phyloP scores from a whole-genome alignment of 176 grass and related monocot species.

The Cenchrus fungigraminus region DNA sequence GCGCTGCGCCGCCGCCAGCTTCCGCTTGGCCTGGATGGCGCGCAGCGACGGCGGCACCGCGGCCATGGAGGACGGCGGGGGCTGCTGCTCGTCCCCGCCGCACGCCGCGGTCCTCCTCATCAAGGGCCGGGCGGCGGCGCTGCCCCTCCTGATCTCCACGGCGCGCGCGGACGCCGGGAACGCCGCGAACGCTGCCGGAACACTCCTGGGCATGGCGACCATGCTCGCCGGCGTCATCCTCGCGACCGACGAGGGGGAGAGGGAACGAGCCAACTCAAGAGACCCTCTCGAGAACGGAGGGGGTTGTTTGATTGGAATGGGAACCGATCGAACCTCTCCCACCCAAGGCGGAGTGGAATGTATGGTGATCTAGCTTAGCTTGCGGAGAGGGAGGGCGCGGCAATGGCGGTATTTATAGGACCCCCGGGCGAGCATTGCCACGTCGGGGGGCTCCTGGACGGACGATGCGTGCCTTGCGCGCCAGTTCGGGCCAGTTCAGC shows the following conservation, averaged over 20 bases:
- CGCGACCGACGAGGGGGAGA: neutral
- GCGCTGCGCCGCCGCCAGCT: conserved; percentile 42
- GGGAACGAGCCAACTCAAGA: neutral
- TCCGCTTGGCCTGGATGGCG: conserved; percentile 50
- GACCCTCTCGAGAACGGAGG: neutral
- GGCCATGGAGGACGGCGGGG: conserved; percentile 23
- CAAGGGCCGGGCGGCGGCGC: too few relatives aligned
- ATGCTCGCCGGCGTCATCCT: conserved; percentile 50
- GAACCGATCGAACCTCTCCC: neutral
- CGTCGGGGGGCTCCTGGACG: neutral
- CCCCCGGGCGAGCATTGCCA: neutral
- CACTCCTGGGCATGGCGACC: conserved; percentile 41
- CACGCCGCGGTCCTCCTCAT: conserved; percentile 13
- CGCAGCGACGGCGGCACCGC: conserved; percentile 52
- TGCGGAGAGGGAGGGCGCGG: conserved; percentile 28
- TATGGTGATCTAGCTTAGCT: conserved; percentile 5
- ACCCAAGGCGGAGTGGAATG: conserved; percentile 32
- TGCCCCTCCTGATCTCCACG: neutral
- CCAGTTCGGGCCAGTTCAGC: conserved; percentile 45
- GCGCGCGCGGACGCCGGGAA: conserved; percentile 11
- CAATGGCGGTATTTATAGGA: conserved; percentile 55
- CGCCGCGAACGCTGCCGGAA: neutral
- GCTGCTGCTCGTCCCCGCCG: conserved; percentile 27
- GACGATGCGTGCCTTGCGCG: conserved; percentile 39
- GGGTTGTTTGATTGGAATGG: conserved; percentile 11